These are phyloP conservation scores for Ganoderma sp. DNA, from an alignment of 1,284 basidiomycete species.

Conservation along the genomic window DNA sequence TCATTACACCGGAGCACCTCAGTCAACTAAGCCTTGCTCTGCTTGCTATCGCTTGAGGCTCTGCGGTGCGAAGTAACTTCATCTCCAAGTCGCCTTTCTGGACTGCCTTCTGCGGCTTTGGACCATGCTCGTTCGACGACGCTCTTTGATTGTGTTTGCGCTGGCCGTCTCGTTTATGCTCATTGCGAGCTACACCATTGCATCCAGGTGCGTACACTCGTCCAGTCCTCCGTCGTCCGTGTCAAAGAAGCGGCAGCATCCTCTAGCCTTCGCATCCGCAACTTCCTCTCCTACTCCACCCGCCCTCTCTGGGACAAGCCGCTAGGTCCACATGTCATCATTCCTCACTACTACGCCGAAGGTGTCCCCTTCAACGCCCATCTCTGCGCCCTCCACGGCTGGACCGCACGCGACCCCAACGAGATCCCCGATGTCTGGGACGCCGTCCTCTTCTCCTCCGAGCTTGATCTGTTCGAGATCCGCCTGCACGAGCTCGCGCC, in stretches of 20 bases:
- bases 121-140: slow-evolving; percentile 29
- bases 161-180: slow-evolving; percentile 21
- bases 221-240: neutral
- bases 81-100: neutral
- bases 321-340: slow-evolving; percentile 52
- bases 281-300: slow-evolving; percentile 63
- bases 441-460: slow-evolving; percentile 66
- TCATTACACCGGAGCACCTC: neutral
- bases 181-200: slow-evolving; percentile 22
- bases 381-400: slow-evolving; percentile 62
- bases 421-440: slow-evolving; percentile 47
- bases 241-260: neutral
- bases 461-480: slow-evolving; percentile 74
- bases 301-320: slow-evolving; percentile 68
- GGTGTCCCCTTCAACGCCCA: slow-evolving; percentile 52
- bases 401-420: slow-evolving; percentile 45
- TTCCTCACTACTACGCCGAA: slow-evolving; percentile 64
- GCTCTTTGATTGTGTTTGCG: slow-evolving; percentile 22
- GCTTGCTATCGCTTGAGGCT: neutral
- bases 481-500: slow-evolving; percentile 68
- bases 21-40: neutral
- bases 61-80: neutral
- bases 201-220: slow-evolving; percentile 20
- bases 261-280: slow-evolving; percentile 45
- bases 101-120: neutral